Conservation (phyloP, 2,329 filamentous ascomycete species). For the Trichoderma simmonsii region DNA sequence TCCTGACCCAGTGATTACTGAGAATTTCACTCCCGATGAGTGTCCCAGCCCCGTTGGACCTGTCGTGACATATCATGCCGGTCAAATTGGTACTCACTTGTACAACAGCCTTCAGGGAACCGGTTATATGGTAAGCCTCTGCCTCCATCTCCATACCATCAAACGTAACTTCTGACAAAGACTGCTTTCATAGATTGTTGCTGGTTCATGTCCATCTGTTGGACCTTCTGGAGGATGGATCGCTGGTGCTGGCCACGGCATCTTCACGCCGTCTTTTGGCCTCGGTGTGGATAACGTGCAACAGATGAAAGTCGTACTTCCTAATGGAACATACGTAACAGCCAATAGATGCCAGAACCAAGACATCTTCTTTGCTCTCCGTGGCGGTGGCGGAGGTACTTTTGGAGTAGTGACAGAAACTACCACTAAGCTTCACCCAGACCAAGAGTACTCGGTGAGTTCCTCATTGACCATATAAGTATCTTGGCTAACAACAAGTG, state of each 20-base stretch:
- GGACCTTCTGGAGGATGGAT: constrained; percentile 29
- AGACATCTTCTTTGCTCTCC: constrained; percentile 50
- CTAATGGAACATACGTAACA: constrained; percentile 40
- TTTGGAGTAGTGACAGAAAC: constrained; percentile 43
- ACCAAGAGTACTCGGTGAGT: constrained; percentile 6
- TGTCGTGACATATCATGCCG: background rate
- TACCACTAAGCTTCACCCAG: constrained; percentile 21
- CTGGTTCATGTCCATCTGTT: constrained; percentile 22
- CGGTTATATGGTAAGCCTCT: background rate
- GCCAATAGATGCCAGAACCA: constrained; percentile 39
- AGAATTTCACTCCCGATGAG: background rate
- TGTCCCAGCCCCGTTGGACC: background rate
- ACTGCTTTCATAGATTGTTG: background rate
- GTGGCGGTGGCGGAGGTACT: constrained; percentile 44
- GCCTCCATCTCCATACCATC: background rate
- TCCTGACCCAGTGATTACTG: constrained; percentile 1
- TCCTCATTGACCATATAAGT: background rate
- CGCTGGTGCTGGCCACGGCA: constrained; percentile 48
- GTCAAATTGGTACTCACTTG: background rate
- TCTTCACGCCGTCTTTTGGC: constrained; percentile 42
- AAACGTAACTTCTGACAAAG: background rate
- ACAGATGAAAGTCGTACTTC: constrained; percentile 38
- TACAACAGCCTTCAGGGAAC: background rate
- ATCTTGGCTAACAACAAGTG: background rate
- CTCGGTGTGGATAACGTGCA: constrained; percentile 37